Percentiles rank a stretch among this genome's conserved stretches.
These are phyloP conservation scores for Sistotremastrum suecicum DNA, from an alignment of 768 basidiomycete species.

Conservation along the genomic window DNA sequence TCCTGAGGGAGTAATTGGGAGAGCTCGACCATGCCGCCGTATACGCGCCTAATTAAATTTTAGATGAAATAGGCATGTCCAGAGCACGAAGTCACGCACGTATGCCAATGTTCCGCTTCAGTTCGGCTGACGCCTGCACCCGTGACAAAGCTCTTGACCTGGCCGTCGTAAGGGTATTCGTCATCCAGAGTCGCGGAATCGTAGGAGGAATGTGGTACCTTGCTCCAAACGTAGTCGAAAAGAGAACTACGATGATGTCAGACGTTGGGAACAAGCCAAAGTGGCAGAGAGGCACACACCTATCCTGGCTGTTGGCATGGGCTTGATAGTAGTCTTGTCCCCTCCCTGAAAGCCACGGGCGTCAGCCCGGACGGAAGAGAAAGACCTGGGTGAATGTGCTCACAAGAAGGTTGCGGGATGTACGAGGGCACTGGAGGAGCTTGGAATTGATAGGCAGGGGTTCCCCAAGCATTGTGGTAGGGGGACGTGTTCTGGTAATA, in stretches of 20 bases:
- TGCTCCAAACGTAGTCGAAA: conserved; percentile 23
- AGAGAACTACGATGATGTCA: conserved; percentile 13
- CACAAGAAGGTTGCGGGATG: conserved; percentile 40
- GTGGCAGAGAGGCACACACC: conserved; percentile 25
- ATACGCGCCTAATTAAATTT: conserved; percentile 28
- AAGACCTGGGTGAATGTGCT: conserved; percentile 22
- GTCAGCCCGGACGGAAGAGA: conserved; percentile 1
- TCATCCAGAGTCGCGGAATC: conserved; percentile 18
- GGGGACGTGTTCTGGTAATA: background rate
- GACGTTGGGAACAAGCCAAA: background rate
- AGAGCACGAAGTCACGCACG: too few relatives aligned
- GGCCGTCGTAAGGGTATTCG: too few relatives aligned
- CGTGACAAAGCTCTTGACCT: conserved; percentile 3
- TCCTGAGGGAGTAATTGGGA: conserved; percentile 38
- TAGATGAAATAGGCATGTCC: too few relatives aligned
- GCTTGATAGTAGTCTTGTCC: conserved; percentile 52
- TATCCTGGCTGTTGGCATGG: conserved; percentile 40
- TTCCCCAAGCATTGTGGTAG: background rate
- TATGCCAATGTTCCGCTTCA: conserved; percentile 53
- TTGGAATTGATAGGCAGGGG: conserved; percentile 18
- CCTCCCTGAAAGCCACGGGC: conserved; percentile 29
- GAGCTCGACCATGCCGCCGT: conserved; percentile 46
- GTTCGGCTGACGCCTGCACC: conserved; percentile 27
- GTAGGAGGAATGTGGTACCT: conserved; percentile 6
- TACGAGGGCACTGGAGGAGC: conserved; percentile 20